These are phyloP conservation scores for Fusarium caatingaense DNA, from an alignment of 2,329 filamentous ascomycete species.

Conservation along the genomic window DNA sequence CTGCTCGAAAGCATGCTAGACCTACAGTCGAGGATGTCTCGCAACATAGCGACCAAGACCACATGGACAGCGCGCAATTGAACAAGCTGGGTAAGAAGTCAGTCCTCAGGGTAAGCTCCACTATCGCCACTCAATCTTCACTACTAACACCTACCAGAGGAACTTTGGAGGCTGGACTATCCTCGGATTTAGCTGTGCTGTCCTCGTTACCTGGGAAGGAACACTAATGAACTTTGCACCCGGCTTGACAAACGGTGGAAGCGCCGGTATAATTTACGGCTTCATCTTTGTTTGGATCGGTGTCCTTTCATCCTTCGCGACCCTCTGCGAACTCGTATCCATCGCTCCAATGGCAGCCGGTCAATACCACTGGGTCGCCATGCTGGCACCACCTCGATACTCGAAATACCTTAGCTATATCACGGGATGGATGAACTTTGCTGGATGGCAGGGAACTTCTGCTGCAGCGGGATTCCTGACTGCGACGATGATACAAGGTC, in stretches of 20 bases:
- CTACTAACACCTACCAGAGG: constrained; percentile 17
- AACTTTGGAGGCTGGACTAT: constrained; percentile 45
- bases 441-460: constrained; percentile 44
- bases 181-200: constrained; percentile 44
- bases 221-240: constrained; percentile 44
- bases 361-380: constrained; percentile 43
- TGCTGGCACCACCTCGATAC: constrained; percentile 38
- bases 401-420: constrained; percentile 49
- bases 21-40: constrained; percentile 9
- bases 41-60: constrained; percentile 30
- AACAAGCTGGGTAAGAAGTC: constrained; percentile 23
- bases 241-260: constrained; percentile 42
- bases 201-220: constrained; percentile 46
- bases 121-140: too few relatives aligned
- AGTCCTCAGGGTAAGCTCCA: constrained; percentile 4
- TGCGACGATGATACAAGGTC: constrained; percentile 45
- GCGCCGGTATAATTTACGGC: constrained; percentile 59
- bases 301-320: constrained; percentile 48
- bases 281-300: constrained; percentile 64
- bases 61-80: constrained; percentile 39
- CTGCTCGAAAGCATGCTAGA: constrained; percentile 11
- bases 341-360: constrained; percentile 42
- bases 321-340: constrained; percentile 41
- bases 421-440: constrained; percentile 44
- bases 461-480: constrained; percentile 42